phyloP scores from a whole-genome alignment of 306 rosid species.

The Boehmeria nivea region DNA sequence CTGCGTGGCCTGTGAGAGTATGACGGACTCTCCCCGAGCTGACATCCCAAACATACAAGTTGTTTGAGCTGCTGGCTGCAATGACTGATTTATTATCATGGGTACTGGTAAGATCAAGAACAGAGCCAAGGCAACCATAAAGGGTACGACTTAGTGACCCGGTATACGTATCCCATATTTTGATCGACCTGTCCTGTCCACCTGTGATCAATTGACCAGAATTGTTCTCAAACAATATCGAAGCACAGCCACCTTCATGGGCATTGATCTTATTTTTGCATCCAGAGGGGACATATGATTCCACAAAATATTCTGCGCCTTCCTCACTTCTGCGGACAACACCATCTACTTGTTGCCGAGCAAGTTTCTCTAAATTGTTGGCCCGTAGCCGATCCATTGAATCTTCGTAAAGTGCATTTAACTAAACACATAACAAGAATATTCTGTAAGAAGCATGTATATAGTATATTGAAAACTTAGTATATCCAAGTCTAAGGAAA shows the following conservation, averaged over 20 bases:
- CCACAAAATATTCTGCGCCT: conserved; percentile 84
- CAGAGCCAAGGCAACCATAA: conserved; percentile 87
- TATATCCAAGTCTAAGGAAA: too few species aligned
- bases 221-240: conserved; percentile 69
- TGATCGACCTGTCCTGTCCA: conserved; percentile 83
- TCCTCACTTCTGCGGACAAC: conserved; percentile 93
- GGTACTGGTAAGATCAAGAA: conserved; percentile 76
- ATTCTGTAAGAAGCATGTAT: conserved; percentile 4
- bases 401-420: conserved; percentile 87
- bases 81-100: conserved; percentile 81
- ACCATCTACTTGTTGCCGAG: conserved; percentile 95
- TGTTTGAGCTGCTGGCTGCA: conserved; percentile 99
- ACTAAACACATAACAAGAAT: conserved; percentile 41
- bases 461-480: too few species aligned
- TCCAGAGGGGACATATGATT: conserved; percentile 62
- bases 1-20: conserved; percentile 84
- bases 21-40: conserved; percentile 77
- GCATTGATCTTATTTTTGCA: conserved; percentile 68
- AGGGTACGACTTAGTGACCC: conserved; percentile 61
- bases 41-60: conserved; percentile 82
- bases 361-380: conserved; percentile 84
- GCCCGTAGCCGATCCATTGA: conserved; percentile 67
- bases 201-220: conserved; percentile 80
- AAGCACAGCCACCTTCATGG: conserved; percentile 94
- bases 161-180: conserved; percentile 82